phyloP scores from a whole-genome alignment of 139 green algal species.

The Dunaliella primolecta region DNA sequence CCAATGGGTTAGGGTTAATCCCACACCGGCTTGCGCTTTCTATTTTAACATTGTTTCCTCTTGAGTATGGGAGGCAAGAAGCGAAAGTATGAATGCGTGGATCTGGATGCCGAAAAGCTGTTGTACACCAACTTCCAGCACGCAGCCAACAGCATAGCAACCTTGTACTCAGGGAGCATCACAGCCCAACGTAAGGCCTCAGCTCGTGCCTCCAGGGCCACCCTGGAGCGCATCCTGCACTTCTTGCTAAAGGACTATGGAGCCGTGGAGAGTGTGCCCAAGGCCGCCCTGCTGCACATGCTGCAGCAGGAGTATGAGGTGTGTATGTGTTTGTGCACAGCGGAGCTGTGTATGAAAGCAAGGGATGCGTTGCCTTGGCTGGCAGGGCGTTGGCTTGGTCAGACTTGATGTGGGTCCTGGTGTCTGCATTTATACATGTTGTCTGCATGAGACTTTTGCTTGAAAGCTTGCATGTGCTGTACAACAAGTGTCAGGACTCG shows the following conservation, averaged over 20 bases:
- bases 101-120: slow-evolving; percentile 50
- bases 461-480: not conserved
- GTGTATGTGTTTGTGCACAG: slow-evolving; percentile 3
- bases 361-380: too few species aligned
- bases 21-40: not conserved
- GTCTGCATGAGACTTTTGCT: not conserved
- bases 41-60: not conserved
- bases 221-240: slow-evolving; percentile 54
- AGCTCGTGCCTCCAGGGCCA: slow-evolving; percentile 46
- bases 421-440: too few species aligned
- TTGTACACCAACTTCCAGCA: slow-evolving; percentile 57
- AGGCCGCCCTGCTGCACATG: slow-evolving; percentile 55
- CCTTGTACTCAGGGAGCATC: slow-evolving; percentile 48
- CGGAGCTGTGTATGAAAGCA: too few species aligned
- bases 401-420: too few species aligned
- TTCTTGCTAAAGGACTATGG: slow-evolving; percentile 56
- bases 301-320: slow-evolving; percentile 74
- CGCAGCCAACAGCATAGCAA: slow-evolving; percentile 64
- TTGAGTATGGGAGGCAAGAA: slow-evolving; percentile 48
- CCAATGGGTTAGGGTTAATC: not conserved
- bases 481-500: too few species aligned
- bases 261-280: slow-evolving; percentile 44
- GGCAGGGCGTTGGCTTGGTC: too few species aligned
- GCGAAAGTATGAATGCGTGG: slow-evolving; percentile 41
- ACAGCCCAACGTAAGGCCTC: slow-evolving; percentile 41